These are phyloP conservation scores for Tanacetum coccineum DNA, from an alignment of 129 eudicot species.

Conservation along the genomic window DNA sequence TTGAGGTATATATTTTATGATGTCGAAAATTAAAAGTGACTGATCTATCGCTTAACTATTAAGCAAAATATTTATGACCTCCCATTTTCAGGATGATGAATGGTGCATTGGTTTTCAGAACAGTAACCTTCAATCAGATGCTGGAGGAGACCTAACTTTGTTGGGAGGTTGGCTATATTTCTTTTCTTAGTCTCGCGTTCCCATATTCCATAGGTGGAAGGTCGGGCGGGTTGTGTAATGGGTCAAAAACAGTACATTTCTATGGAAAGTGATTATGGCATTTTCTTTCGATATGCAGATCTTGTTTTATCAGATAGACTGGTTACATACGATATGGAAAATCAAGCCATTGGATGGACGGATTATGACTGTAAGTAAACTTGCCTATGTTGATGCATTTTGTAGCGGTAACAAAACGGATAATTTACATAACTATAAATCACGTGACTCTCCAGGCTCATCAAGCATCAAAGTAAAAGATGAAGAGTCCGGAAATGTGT, in stretches of 20 bases:
- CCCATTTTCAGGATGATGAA: constrained; percentile 44
- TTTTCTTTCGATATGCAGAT: constrained; percentile 40
- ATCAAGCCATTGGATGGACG: constrained; percentile 71
- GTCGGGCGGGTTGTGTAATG: not conserved
- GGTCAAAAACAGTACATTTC: not conserved
- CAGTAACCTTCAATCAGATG: constrained; percentile 58
- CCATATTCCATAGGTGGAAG: too few relatives aligned
- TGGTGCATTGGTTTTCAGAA: constrained; percentile 84
- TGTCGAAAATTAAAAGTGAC: not conserved
- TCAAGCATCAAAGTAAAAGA: constrained; percentile 84
- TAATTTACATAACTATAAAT: not conserved
- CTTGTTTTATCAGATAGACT: constrained; percentile 64
- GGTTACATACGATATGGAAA: constrained; percentile 72
- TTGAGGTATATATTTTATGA: constrained; percentile 31
- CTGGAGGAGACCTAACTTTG: constrained; percentile 65
- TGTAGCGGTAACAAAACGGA: not conserved
- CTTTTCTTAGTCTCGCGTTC: too few relatives aligned
- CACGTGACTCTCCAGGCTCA: constrained; percentile 47
- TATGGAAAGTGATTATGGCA: not conserved
- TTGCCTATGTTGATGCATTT: constrained; percentile 8
- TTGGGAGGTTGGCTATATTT: constrained; percentile 59
- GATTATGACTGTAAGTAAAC: constrained; percentile 63
- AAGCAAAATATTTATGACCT: not conserved
- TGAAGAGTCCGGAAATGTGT: constrained; percentile 54
- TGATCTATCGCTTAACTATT: not conserved